phyloP scores from a whole-genome alignment of 768 basidiomycete genomes.

The Chlorophyllum brunneum region DNA sequence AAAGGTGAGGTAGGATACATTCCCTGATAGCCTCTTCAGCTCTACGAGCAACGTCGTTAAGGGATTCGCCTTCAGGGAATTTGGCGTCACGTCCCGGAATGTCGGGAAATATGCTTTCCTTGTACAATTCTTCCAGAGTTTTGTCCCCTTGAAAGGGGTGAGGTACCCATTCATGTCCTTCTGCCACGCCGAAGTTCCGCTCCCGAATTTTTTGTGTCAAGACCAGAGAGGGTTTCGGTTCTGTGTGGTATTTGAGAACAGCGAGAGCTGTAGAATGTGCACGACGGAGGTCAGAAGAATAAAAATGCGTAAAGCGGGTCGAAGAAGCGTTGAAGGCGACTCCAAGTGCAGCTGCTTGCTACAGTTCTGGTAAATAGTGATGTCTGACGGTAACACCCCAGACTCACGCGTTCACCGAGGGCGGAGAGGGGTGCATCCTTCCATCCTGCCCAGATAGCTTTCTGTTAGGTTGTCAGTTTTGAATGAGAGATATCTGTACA shows the following conservation, averaged over 20 bases:
- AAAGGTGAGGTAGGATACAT: constrained; percentile 56
- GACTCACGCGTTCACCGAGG: constrained; percentile 44
- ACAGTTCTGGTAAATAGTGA: background rate
- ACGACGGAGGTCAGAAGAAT: constrained; percentile 66
- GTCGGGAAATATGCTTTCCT: constrained; percentile 50
- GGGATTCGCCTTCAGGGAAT: constrained; percentile 67
- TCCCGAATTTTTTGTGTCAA: constrained; percentile 60
- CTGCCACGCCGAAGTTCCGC: constrained; percentile 69
- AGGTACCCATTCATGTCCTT: constrained; percentile 54
- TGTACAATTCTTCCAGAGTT: constrained; percentile 42
- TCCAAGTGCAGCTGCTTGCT: constrained; percentile 66
- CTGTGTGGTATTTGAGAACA: constrained; percentile 44
- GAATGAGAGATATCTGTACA: background rate
- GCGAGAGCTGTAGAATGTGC: constrained; percentile 59
- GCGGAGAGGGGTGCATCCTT: constrained; percentile 71
- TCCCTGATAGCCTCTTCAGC: constrained; percentile 48
- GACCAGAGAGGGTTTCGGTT: constrained; percentile 51
- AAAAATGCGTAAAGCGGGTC: constrained; percentile 49
- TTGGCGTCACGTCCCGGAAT: constrained; percentile 40
- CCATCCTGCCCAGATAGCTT: constrained; percentile 69
- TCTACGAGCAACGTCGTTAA: constrained; percentile 56
- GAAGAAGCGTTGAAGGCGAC: constrained; percentile 38
- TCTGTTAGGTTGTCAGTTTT: constrained; percentile 20
- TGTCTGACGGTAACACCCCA: background rate
- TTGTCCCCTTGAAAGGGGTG: constrained; percentile 21